Base-by-base conservation (phyloP, 768 basidiomycete species). In the Russula sp. region DNA sequence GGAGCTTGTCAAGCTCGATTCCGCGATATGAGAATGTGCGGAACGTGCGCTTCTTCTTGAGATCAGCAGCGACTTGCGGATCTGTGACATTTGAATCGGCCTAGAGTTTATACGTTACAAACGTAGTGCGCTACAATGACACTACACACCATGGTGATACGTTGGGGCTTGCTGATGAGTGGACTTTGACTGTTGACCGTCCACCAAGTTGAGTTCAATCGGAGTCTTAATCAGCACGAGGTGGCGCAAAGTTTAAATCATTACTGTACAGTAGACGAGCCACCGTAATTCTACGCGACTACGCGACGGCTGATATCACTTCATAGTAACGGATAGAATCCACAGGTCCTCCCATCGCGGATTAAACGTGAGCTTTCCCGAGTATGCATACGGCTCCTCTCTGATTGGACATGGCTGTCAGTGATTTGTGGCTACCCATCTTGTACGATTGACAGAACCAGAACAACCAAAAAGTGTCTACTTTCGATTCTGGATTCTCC, bases 1-100 rank as follows among this genome's bases (percentile, higher is more conserved):
- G 81, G 76, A 98, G 92, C 80, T 97, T 94, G 76, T 98, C 94
- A 71, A 99, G 91, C 83, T 96, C 95, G 72, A 99, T 80, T 72
- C 97, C 97, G 74, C 97, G 91, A 87, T 94, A 99, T 40, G 92
- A 92, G 83, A 96, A 98, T 73, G 96, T 98, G 74, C 93, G 91
- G 90, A 98, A 98, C 64, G 94, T 95, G 74, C 97, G 83, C 86
- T 88, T 94, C 84, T 94, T 95, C 89, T 97, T 97, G 81, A 96
- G 84, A 77, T 95, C 96, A 67, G 95, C 95, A 72, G 96, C 97
- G 76, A 92, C 79, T 77, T 86, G 78, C 74, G 94, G 93, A 79
- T 97, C 94, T 79, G 95, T 96, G 71, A 94, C 82, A 62, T 78
- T 79, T 71, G 83, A 79, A 77, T 93, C 92, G 79, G 92, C 89